Percentiles rank a stretch among this genome's conserved stretches.
Evolutionary conservation across 306 rosid species (phyloP).

Genomic region (Quercus cerris): DNA sequence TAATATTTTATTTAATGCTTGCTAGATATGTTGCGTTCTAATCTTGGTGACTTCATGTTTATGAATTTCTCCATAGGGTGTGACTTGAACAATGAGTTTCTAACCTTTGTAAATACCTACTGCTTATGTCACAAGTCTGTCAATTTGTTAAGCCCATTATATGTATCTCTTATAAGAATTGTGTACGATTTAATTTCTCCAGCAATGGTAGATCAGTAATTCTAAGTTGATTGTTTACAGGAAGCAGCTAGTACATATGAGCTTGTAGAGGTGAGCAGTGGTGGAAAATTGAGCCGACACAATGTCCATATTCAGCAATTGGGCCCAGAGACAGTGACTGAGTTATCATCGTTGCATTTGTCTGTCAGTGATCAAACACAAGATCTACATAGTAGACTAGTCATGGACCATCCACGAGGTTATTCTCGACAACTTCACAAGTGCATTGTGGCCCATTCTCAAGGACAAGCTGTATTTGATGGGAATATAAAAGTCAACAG

Average conservation of each 20-base stretch:
- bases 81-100: background rate
- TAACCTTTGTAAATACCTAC: background rate
- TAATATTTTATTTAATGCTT: background rate
- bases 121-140: no score
- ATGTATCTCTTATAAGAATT: background rate
- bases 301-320: slow-evolving; percentile 81
- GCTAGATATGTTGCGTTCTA: background rate
- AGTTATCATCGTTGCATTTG: slow-evolving; percentile 77
- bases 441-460: slow-evolving; percentile 84
- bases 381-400: slow-evolving; percentile 81
- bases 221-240: slow-evolving; percentile 40
- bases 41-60: background rate
- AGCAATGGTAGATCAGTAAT: slow-evolving; percentile 8
- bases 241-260: slow-evolving; percentile 71
- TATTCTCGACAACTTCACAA: slow-evolving; percentile 92
- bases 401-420: slow-evolving; percentile 89
- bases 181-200: background rate
- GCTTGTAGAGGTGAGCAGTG: slow-evolving; percentile 77
- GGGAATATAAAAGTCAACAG: slow-evolving; percentile 91
- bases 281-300: slow-evolving; percentile 88
- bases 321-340: slow-evolving; percentile 80
- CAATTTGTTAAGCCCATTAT: background rate
- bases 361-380: slow-evolving; percentile 78
- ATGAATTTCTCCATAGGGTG: background rate
- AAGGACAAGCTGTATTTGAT: slow-evolving; percentile 88